These are phyloP conservation scores for Gossypium schwendimanii DNA, from an alignment of 441 rosid genomes.

Conservation along the genomic window DNA sequence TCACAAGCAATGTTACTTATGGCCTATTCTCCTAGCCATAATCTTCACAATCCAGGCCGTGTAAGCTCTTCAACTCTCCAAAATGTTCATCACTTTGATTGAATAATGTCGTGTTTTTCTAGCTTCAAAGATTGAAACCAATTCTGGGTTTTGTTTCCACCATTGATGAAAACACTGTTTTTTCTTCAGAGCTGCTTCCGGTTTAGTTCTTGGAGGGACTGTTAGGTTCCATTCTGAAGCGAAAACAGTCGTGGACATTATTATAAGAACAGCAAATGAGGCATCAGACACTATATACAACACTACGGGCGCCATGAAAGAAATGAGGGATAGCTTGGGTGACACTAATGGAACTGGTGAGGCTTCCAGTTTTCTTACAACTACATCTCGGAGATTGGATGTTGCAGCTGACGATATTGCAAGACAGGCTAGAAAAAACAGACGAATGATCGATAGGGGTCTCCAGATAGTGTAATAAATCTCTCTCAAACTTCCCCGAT, in stretches of 20 bases:
- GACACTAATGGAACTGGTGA: conserved; percentile 15
- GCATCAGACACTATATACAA: conserved; percentile 45
- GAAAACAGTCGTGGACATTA: conserved; percentile 34
- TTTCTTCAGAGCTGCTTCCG: conserved; percentile 44
- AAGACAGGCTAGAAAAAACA: conserved; percentile 43
- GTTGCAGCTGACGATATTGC: conserved; percentile 36
- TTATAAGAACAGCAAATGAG: conserved; percentile 50
- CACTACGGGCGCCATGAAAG: conserved; percentile 60
- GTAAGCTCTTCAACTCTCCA: conserved; percentile 29
- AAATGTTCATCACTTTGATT: not conserved
- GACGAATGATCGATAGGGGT: conserved; percentile 42
- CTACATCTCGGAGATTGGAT: conserved; percentile 39
- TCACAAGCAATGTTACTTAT: conserved; percentile 24
- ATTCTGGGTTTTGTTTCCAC: not conserved
- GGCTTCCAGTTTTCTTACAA: conserved; percentile 34
- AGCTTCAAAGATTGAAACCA: not conserved
- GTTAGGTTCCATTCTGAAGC: conserved; percentile 46
- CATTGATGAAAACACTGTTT: not conserved
- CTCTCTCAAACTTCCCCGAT: not conserved
- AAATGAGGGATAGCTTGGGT: conserved; percentile 33
- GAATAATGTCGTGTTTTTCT: not conserved
- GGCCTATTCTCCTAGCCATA: conserved; percentile 32
- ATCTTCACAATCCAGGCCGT: conserved; percentile 44
- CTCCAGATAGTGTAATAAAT: conserved; percentile 50
- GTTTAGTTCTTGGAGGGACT: conserved; percentile 55